phyloP scores from a whole-genome alignment of 208 protist species.

The Trypanosoma caninum region DNA sequence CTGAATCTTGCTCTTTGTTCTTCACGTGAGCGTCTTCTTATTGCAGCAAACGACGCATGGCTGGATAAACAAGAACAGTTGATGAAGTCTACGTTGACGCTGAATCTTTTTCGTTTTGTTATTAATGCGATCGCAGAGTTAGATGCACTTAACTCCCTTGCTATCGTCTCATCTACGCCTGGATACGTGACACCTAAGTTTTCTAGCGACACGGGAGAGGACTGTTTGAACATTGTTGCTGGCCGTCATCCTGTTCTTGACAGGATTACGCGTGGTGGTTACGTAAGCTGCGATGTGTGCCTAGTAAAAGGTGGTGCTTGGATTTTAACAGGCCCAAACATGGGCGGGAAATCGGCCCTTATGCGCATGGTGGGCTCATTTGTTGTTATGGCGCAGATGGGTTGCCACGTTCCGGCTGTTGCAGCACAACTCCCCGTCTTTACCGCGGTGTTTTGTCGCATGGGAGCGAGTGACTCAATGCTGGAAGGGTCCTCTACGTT shows the following conservation, averaged over 20 bases:
- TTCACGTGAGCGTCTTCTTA: slow-evolving; percentile 57
- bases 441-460: slow-evolving; percentile 89
- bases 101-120: slow-evolving; percentile 35
- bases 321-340: slow-evolving; percentile 94
- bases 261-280: slow-evolving; percentile 42
- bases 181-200: slow-evolving; percentile 58
- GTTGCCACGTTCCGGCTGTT: slow-evolving; percentile 93
- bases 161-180: slow-evolving; percentile 40
- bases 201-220: slow-evolving; percentile 9
- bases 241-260: slow-evolving; percentile 81
- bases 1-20: slow-evolving; percentile 57
- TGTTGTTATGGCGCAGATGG: slow-evolving; percentile 92
- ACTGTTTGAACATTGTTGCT: slow-evolving; percentile 29
- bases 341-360: slow-evolving; percentile 94
- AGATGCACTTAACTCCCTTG: slow-evolving; percentile 66
- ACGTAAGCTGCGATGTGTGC: slow-evolving; percentile 63
- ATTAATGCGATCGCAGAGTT: slow-evolving; percentile 47
- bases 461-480: slow-evolving; percentile 93
- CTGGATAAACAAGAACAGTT: slow-evolving; percentile 38
- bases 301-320: slow-evolving; percentile 50
- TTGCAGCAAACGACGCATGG: slow-evolving; percentile 59
- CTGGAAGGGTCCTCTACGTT: slow-evolving; percentile 94
- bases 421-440: slow-evolving; percentile 81
- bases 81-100: slow-evolving; percentile 13
- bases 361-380: slow-evolving; percentile 93